phyloP scores from a whole-genome alignment of 257 asterid species.

The Solanum pimpinellifolium region DNA sequence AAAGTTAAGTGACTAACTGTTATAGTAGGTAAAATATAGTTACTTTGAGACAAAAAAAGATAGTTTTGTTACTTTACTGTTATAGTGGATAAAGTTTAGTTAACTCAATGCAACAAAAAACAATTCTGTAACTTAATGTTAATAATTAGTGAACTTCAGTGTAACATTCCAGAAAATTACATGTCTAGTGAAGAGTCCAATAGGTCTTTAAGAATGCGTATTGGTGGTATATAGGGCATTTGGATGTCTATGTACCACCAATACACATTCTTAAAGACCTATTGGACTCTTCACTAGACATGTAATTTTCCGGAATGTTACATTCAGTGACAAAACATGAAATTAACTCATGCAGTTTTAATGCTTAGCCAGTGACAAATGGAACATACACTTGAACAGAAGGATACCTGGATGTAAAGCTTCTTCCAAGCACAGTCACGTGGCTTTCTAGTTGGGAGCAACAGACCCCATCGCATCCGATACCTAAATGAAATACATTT shows the following conservation, averaged over 20 bases:
- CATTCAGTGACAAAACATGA: background rate
- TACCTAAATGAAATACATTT: slow-evolving; percentile 23
- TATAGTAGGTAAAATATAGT: background rate
- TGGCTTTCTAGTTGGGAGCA: slow-evolving; percentile 56
- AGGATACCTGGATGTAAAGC: slow-evolving; percentile 34
- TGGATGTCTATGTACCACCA: too few species aligned
- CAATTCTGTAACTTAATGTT: background rate
- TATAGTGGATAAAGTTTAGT: background rate
- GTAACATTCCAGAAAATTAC: too few species aligned
- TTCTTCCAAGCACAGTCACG: slow-evolving; percentile 93
- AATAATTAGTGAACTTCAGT: background rate
- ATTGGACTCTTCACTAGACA: too few species aligned
- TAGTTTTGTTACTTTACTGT: background rate
- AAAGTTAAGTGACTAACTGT: background rate
- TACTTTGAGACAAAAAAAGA: background rate
- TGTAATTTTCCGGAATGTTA: too few species aligned
- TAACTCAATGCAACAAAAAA: background rate
- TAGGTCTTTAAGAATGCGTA: too few species aligned
- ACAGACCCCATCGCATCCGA: slow-evolving; percentile 84
- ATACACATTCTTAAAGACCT: too few species aligned
- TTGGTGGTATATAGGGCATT: too few species aligned
- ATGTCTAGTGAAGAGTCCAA: too few species aligned
- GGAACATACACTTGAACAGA: background rate
- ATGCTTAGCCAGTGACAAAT: background rate
- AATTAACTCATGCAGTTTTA: background rate